A percentile compares a stretch with the other conserved stretches of the same genome.
Evolutionary conservation across 2,329 filamentous ascomycete genomes (phyloP).

Genomic region (Lojkania enalia): DNA sequence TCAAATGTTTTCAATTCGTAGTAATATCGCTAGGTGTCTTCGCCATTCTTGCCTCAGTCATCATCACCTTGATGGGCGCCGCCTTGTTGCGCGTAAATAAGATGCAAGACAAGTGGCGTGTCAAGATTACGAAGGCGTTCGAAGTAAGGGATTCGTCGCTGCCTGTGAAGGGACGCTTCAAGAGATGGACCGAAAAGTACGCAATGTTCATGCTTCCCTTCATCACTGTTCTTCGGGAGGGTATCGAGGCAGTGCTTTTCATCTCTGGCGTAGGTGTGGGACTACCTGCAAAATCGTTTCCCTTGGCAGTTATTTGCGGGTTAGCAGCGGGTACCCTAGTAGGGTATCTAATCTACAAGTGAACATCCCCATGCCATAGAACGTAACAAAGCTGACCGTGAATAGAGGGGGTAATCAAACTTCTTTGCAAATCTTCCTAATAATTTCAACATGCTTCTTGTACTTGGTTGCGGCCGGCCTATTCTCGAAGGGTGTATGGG

Average conservation of each 20-base stretch:
- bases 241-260: slow-evolving; percentile 84
- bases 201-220: slow-evolving; percentile 86
- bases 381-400: slow-evolving; percentile 4
- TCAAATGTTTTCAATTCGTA: too few species aligned
- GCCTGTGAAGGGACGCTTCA: slow-evolving; percentile 54
- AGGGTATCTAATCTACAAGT: slow-evolving; percentile 80
- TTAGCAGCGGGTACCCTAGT: slow-evolving; percentile 67
- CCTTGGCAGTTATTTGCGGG: slow-evolving; percentile 74
- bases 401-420: slow-evolving; percentile 63
- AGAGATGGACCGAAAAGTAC: slow-evolving; percentile 73
- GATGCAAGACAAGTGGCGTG: slow-evolving; percentile 84
- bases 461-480: slow-evolving; percentile 84
- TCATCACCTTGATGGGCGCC: slow-evolving; percentile 80
- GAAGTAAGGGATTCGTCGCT: slow-evolving; percentile 56
- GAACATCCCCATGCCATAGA: slow-evolving; percentile 38
- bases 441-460: slow-evolving; percentile 77
- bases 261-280: slow-evolving; percentile 81
- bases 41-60: slow-evolving; percentile 71
- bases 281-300: slow-evolving; percentile 74
- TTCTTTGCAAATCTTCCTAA: slow-evolving; percentile 75
- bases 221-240: slow-evolving; percentile 83
- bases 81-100: slow-evolving; percentile 81
- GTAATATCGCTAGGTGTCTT: slow-evolving; percentile 68
- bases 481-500: slow-evolving; percentile 77
- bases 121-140: slow-evolving; percentile 74